phyloP scores from a whole-genome alignment of 176 grass and related monocot species.

The Avena atlantica region DNA sequence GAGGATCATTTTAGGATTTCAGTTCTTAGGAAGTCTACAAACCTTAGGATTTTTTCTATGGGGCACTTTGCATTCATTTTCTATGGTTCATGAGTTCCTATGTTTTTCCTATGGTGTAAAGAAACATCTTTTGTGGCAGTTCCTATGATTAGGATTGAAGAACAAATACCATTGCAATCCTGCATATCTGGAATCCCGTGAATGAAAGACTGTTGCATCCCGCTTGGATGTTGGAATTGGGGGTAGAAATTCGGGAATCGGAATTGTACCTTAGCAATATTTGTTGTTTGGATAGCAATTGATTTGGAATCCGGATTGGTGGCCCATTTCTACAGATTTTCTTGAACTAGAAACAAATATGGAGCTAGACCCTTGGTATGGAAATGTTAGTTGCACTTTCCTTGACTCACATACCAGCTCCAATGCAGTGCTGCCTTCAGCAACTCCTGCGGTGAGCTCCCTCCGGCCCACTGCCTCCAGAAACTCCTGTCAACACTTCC shows the following conservation, averaged over 20 bases:
- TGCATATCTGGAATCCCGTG: neutral
- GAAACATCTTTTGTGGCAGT: neutral
- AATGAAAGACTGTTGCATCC: neutral
- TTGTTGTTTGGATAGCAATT: neutral
- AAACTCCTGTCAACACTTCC: neutral
- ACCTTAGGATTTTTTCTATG: neutral
- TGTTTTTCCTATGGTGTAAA: conserved; percentile 7
- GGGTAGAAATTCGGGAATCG: neutral
- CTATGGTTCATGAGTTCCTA: conserved; percentile 5
- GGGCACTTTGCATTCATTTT: neutral
- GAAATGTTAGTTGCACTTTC: neutral
- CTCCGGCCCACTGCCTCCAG: neutral
- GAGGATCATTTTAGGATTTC: neutral
- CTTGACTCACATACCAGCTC: neutral
- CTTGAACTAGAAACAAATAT: neutral
- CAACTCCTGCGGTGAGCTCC: neutral
- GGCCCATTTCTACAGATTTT: neutral
- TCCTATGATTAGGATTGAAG: neutral
- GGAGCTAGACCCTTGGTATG: neutral
- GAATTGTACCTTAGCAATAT: neutral
- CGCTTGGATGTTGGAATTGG: neutral
- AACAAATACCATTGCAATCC: neutral
- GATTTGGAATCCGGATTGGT: neutral
- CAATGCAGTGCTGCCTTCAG: neutral
- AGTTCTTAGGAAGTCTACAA: neutral